Conservation (phyloP, 345 rosid genomes). For the Lenwebbia sp. region DNA sequence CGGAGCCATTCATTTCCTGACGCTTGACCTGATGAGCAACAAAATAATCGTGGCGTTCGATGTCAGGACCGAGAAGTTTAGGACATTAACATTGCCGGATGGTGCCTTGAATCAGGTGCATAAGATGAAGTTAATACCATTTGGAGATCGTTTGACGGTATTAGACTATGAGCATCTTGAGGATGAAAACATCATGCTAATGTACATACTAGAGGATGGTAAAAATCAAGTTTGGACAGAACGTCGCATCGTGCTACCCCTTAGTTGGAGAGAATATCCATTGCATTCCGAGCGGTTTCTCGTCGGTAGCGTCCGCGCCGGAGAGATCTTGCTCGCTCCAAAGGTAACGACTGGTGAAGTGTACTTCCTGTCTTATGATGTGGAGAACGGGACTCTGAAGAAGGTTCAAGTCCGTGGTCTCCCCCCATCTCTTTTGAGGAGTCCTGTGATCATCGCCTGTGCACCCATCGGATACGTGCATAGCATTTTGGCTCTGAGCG, state of each 20-base stretch:
- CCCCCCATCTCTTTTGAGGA: background rate
- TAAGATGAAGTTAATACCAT: background rate
- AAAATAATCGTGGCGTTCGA: background rate
- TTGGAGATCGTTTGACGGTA: background rate
- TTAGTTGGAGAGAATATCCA: background rate
- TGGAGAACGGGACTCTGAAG: background rate
- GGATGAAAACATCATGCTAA: background rate
- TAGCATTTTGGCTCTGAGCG: background rate
- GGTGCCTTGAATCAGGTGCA: background rate
- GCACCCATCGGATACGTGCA: background rate
- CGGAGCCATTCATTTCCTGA: background rate
- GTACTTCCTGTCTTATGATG: background rate
- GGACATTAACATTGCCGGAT: background rate
- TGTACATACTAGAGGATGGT: background rate
- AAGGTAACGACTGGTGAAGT: background rate
- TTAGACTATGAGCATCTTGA: background rate
- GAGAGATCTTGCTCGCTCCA: slow-evolving; percentile 3
- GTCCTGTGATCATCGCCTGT: background rate
- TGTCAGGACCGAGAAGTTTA: background rate
- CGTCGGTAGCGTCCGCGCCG: background rate
- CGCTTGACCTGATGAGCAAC: background rate
- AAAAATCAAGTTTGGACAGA: slow-evolving; percentile 1
- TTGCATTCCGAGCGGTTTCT: background rate
- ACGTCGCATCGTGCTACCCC: background rate
- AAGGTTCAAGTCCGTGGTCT: background rate